Evolutionary conservation across 2,329 filamentous ascomycete genomes (phyloP), one percentile per base, ranked within the genome.

Genomic region (Domatiomyces catenatus): DNA sequence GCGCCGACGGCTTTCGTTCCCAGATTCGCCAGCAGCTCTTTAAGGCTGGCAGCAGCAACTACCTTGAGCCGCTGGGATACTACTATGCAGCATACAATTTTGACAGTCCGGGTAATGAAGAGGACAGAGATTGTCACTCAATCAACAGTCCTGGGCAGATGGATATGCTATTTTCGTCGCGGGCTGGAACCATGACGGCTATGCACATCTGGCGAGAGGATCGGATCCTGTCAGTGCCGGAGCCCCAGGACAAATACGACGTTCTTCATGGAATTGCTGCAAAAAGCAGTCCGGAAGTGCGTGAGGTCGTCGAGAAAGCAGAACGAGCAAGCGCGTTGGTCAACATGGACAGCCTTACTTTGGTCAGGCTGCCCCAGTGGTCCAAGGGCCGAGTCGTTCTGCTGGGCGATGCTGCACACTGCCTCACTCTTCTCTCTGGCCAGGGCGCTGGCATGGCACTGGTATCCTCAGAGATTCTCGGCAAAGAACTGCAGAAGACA

Each of bases 381-480:
- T 70, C 63, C 2, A 64, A 64, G 0, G 71, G 72, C 0, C 70
- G 75, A 0, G 68, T 77, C 2, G 69, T 67, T 1, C 63, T 79
- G 0, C 48, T 79, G 0, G 77, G 77, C 0, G 77, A 81, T 54
- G 74, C 78, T 1, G 75, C 64, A 0, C 73, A 71, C 42, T 53
- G 51, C 56, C 73, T 75, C 0, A 67, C 70, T 0, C 68, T 71
- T 0, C 53, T 73, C 4, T 73, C 71, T 0, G 77, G 76, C 0
- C 69, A 74, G 64, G 76, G 76, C 0, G 76, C 74, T 0, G 72
- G 70, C 1, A 57, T 67, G 0, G 70, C 71, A 0, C 58, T 80
- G 0, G 58, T 73, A 0, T 71, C 71, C 17, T 60, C 61, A 8
- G 62, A 62, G 48, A 44, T 61, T 15, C 53, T 63, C 6, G 59